Base-by-base conservation (phyloP, 2,329 filamentous ascomycete genomes). In the Cladosporium cucumerinum region DNA sequence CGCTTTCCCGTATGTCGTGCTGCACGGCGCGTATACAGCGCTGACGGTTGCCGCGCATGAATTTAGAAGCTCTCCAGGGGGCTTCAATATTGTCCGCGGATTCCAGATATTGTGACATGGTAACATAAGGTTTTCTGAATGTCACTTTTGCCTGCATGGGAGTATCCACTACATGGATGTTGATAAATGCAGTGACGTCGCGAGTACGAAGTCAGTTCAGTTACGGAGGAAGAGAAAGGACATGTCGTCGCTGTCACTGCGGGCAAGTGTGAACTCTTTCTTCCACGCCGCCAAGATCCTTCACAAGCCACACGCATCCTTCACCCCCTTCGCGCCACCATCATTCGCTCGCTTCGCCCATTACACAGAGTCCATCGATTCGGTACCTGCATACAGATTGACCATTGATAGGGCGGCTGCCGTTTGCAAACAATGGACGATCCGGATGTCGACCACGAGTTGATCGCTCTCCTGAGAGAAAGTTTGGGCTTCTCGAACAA, bases 401-500 rank as follows among this genome's bases (percentile, higher is more conserved):
- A 39, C 25, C 30, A 11, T 46, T 23, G 59, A 39, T 36, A 43
- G 23, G 21, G 11, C 30, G 8, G 28, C 8, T 49, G 21, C 30
- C 5, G 26, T 30, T 18, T 30, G 25, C 10, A 23, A 5, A 43
- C 23, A n/a, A 96, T 96, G 91, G 96, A 92, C 55, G 93, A 97
- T 81, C 92, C 96, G 78, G 94, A 97, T 77, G 89, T 89, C 57
- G 94, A 97, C 74, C 89, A 86, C 48, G 93, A 97, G 78, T 87
- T 98, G 54, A 84, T 97, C 23, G 92, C 89, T 70, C 88, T 97
- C 23, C 85, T 98, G 16, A 89, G 93, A 61, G 87, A 95, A 76
- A 91, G 93, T 68, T 84, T 96, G 23, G 86, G 86, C 23, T 69
- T 75, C 10, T 66, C 66, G 14, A 67, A 58, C 36, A 67, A 65